Evolutionary conservation across 306 rosid species (phyloP).

Genomic region (barrel medic (Medicago truncatula)): MtrunA17r5.0-ANR NC_053045.1:56365501-56366000

Average conservation of each 20-base stretch:
- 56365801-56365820: conserved; percentile 52
- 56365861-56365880: conserved; percentile 72
- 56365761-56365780: conserved; percentile 27
- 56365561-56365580: conserved; percentile 68
- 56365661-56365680: conserved; percentile 68
- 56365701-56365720: conserved; percentile 58
- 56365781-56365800: conserved; percentile 18
- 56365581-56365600: conserved; percentile 92
- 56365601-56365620: conserved; percentile 73
- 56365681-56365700: conserved; percentile 81
- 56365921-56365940: conserved; percentile 69
- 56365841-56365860: conserved; percentile 73
- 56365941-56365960: conserved; percentile 94
- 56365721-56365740: conserved; percentile 33
- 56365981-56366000: conserved; percentile 90
- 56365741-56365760: conserved; percentile 26
- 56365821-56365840: conserved; percentile 95
- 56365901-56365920: conserved; percentile 80
- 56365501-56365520: conserved; percentile 89
- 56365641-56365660: conserved; percentile 56
- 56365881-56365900: conserved; percentile 89
- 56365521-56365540: conserved; percentile 75
- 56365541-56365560: conserved; percentile 70
- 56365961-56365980: conserved; percentile 96
- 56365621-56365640: conserved; percentile 63